Evolutionary conservation across 2,329 filamentous ascomycete genomes (phyloP).

Genomic region (Fusarium newnesense): DNA sequence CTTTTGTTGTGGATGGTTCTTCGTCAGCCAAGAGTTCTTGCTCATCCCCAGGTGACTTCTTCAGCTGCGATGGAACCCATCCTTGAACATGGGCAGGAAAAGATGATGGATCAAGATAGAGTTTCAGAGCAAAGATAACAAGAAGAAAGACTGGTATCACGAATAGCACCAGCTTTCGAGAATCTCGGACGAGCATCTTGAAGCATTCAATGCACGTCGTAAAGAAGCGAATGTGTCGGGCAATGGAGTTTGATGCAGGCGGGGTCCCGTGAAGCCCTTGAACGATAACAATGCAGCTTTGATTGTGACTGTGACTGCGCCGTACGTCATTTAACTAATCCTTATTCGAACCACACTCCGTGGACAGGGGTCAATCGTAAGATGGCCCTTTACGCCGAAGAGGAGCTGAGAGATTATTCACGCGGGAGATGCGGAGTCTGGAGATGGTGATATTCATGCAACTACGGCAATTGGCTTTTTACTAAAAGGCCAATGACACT

Average conservation of each 20-base stretch:
- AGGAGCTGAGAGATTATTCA: conserved; percentile 12
- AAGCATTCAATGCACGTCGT: not conserved
- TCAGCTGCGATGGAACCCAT: conserved; percentile 15
- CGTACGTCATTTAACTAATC: conserved; percentile 9
- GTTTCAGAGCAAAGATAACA: conserved; percentile 42
- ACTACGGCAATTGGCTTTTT: not conserved
- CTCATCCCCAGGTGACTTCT: not conserved
- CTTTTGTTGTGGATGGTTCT: not conserved
- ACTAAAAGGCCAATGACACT: not conserved
- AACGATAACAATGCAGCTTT: not conserved
- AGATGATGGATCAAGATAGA: conserved; percentile 26
- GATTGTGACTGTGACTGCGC: not conserved
- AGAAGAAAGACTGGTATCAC: conserved; percentile 45
- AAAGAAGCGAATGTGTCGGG: not conserved
- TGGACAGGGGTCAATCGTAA: not conserved
- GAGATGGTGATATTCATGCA: not conserved
- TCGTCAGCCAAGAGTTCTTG: not conserved
- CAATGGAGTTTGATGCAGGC: not conserved
- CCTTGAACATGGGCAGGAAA: conserved; percentile 1
- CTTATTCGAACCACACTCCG: conserved; percentile 16
- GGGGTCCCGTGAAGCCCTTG: not conserved
- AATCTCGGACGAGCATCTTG: conserved; percentile 49
- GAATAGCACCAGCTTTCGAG: conserved; percentile 47
- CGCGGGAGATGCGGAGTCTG: not conserved
- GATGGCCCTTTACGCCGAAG: not conserved